phyloP scores from a whole-genome alignment of 805 yeast genomes.

The Citeromyces matritensis region DNA sequence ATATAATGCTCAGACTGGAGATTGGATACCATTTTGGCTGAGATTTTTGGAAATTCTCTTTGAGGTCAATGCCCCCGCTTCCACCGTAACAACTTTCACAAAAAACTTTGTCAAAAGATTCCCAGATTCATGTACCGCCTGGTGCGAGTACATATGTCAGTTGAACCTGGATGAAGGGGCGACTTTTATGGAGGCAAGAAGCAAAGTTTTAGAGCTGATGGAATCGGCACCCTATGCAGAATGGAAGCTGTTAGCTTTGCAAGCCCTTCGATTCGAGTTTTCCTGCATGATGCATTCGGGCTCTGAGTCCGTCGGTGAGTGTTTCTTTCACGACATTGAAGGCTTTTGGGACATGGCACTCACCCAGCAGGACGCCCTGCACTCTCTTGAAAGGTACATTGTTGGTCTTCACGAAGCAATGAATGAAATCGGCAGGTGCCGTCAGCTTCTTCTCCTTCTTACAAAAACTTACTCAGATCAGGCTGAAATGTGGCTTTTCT shows the following conservation, averaged over 20 bases:
- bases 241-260: not conserved
- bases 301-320: constrained; percentile 1
- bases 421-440: constrained; percentile 14
- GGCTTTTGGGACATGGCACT: constrained; percentile 13
- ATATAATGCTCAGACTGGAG: constrained; percentile 1
- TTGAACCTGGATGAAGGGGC: not conserved
- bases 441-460: constrained; percentile 10
- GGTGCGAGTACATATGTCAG: not conserved
- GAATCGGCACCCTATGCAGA: not conserved
- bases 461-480: constrained; percentile 15
- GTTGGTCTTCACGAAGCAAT: constrained; percentile 17
- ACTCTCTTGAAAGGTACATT: constrained; percentile 25
- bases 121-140: constrained; percentile 2
- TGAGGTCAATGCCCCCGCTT: constrained; percentile 3
- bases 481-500: constrained; percentile 31
- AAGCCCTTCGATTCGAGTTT: not conserved
- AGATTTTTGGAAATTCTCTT: constrained; percentile 9
- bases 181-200: not conserved
- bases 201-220: not conserved
- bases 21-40: constrained; percentile 14
- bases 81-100: constrained; percentile 1
- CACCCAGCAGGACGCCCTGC: constrained; percentile 17
- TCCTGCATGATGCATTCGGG: not conserved
- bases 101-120: constrained; percentile 1
- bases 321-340: constrained; percentile 8